phyloP scores from a whole-genome alignment of 225 moss, liverwort and hornwort genomes.

The Physcomitrium patens region DNA sequence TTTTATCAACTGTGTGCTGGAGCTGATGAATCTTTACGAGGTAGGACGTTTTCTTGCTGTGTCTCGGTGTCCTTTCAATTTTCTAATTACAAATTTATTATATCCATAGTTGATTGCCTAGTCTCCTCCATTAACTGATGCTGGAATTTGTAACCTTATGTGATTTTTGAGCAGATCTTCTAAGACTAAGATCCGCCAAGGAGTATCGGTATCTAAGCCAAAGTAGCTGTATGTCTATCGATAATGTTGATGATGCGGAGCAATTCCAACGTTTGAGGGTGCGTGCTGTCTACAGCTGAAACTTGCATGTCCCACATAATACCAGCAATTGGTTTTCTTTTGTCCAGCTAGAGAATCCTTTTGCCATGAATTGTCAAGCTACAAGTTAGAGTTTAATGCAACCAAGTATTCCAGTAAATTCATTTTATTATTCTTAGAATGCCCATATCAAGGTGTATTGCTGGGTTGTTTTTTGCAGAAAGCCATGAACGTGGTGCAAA shows the following conservation, averaged over 20 bases:
- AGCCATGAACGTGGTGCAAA: constrained; percentile 94
- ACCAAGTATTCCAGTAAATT: neutral
- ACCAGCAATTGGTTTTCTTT: constrained; percentile 17
- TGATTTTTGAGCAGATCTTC: constrained; percentile 60
- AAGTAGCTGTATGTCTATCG: constrained; percentile 80
- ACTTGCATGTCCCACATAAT: constrained; percentile 6
- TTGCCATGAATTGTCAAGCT: constrained; percentile 11
- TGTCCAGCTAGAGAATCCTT: neutral
- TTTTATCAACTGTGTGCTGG: constrained; percentile 99
- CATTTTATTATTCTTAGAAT: constrained; percentile 13
- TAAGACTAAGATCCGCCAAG: constrained; percentile 72
- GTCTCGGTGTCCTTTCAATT: constrained; percentile 1
- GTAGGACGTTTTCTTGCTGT: constrained; percentile 37
- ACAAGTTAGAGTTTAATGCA: constrained; percentile 10
- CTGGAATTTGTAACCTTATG: neutral
- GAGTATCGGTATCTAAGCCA: constrained; percentile 90
- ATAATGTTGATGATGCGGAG: constrained; percentile 75
- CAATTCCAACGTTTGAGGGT: constrained; percentile 77
- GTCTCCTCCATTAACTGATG: constrained; percentile 4
- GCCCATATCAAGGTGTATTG: neutral
- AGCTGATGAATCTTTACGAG: constrained; percentile 79
- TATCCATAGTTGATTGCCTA: neutral
- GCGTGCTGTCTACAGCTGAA: constrained; percentile 31
- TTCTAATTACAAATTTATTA: neutral
- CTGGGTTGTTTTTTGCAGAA: constrained; percentile 55